These are phyloP conservation scores for Arachnomyces sp. DNA, from an alignment of 2,329 filamentous ascomycete genomes.

Conservation along the genomic window DNA sequence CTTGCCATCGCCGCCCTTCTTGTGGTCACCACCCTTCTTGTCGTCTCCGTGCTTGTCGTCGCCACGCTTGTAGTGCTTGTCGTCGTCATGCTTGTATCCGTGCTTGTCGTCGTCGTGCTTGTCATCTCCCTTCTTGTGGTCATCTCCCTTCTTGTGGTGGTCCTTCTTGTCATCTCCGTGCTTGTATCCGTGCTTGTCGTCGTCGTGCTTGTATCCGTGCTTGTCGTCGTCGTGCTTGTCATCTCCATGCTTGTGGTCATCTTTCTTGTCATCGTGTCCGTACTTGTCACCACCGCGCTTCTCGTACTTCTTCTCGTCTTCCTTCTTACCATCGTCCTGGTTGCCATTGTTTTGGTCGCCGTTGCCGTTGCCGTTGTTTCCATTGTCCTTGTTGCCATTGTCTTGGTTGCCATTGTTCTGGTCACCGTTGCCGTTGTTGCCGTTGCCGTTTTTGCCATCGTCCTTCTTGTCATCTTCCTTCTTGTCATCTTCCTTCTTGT, in stretches of 20 bases:
- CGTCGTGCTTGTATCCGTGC: background rate
- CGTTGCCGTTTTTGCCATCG: background rate
- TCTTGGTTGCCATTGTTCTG: background rate
- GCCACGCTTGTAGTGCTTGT: background rate
- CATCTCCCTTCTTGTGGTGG: too few species aligned
- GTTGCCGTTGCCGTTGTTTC: background rate
- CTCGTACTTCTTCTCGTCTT: background rate
- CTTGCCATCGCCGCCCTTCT: background rate
- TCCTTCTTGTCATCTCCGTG: too few species aligned
- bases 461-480: background rate
- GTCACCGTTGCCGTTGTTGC: background rate
- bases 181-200: too few species aligned
- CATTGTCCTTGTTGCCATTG: background rate
- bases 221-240: too few species aligned
- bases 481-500: background rate
- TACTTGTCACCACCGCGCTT: too few species aligned
- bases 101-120: background rate
- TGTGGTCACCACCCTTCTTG: background rate
- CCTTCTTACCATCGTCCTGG: conserved; percentile 1
- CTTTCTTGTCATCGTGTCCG: too few species aligned
- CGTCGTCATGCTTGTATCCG: background rate
- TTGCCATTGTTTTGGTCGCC: background rate
- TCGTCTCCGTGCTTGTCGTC: background rate
- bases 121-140: too few species aligned
- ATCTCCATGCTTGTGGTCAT: too few species aligned